A percentile compares a stretch with the other conserved stretches of the same genome.
Evolutionary conservation across 1,284 basidiomycete genomes (phyloP).

Genomic region (Trametes versicolor): DNA sequence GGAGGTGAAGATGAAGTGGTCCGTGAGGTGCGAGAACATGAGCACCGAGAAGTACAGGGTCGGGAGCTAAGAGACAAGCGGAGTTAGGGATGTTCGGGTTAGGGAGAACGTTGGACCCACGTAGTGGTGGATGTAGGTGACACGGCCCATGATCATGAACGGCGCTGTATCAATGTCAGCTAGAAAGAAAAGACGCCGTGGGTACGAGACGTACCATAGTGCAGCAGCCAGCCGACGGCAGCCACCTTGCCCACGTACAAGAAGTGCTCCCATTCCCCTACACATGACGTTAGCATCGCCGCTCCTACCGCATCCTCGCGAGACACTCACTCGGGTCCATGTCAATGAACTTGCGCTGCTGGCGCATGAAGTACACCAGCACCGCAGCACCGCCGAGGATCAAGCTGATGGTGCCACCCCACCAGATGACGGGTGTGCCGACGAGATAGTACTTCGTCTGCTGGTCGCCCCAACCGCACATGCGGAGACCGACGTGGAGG

Average conservation of each 20-base stretch:
- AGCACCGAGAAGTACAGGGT: constrained; percentile 96
- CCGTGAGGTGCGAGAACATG: constrained; percentile 90
- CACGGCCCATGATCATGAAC: constrained; percentile 96
- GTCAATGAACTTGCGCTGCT: constrained; percentile 91
- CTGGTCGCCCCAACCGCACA: constrained; percentile 96
- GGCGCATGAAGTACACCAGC: constrained; percentile 81
- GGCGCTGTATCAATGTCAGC: constrained; percentile 64
- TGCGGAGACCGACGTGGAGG: constrained; percentile 88
- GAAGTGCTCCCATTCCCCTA: constrained; percentile 93
- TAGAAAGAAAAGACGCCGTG: too few relatives aligned
- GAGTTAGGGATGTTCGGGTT: constrained; percentile 7
- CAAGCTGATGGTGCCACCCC: constrained; percentile 81
- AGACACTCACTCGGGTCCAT: constrained; percentile 80
- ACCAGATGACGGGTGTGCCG: constrained; percentile 95
- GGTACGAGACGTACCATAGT: constrained; percentile 72
- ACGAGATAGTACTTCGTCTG: constrained; percentile 95
- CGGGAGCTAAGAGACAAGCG: constrained; percentile 68
- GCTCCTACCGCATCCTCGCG: background rate
- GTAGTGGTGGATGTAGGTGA: constrained; percentile 92
- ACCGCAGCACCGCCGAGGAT: constrained; percentile 64
- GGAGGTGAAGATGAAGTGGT: constrained; percentile 91
- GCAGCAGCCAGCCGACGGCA: constrained; percentile 92
- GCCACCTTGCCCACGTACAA: constrained; percentile 93
- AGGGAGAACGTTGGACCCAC: constrained; percentile 51
- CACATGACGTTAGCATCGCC: background rate